Conservation (phyloP, 768 basidiomycete genomes). For the Collybia sordida region DNA sequence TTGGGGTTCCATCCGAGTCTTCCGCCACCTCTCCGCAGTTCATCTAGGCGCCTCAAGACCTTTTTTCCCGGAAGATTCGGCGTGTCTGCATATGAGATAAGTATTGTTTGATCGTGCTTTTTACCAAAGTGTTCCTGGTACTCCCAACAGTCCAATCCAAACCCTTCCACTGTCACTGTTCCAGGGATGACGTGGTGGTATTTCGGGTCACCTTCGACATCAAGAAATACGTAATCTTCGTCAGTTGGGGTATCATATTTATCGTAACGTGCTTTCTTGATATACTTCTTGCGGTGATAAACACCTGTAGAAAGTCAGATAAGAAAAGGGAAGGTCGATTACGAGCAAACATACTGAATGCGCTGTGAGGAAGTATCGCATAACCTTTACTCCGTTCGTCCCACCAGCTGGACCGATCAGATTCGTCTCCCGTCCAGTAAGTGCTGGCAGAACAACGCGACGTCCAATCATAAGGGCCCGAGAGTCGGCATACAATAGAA, state of each 20-base stretch:
- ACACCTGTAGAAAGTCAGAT: not conserved
- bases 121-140: not conserved
- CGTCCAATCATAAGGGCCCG: not conserved
- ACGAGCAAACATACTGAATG: not conserved
- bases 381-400: not conserved
- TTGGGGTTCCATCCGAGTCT: conserved; percentile 2
- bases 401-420: not conserved
- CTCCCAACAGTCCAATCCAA: conserved; percentile 7
- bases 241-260: not conserved
- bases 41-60: not conserved
- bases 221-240: conserved; percentile 2
- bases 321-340: not conserved
- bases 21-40: not conserved
- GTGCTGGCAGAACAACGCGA: not conserved
- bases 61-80: not conserved
- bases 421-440: not conserved
- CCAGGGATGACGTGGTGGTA: conserved; percentile 4
- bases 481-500: not conserved
- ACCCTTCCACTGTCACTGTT: conserved; percentile 4
- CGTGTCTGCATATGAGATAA: not conserved
- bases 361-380: not conserved
- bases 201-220: conserved; percentile 1
- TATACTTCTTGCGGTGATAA: conserved; percentile 2
- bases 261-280: not conserved
- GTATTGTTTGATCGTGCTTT: not conserved